Evolutionary conservation across 176 grass and related monocot species (phyloP), one percentile per base, ranked within the genome.

Genomic region (Leersia perrieri): DNA sequence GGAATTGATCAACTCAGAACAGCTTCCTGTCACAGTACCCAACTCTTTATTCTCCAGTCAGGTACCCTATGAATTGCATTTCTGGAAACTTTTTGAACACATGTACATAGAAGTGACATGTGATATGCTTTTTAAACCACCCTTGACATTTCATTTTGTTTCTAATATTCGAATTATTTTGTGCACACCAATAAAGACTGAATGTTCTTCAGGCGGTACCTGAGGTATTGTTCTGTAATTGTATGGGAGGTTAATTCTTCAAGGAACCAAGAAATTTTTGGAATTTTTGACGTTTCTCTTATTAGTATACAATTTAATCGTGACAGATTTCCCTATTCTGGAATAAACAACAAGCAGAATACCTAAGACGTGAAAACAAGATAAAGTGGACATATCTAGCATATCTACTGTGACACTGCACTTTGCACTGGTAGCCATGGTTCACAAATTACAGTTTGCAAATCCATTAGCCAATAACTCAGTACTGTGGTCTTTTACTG

Each of bases 31-130:
- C 70, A 90, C 94, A 81, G 92, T 98, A 55, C 96, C 96, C 57
- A 98, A 98, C 39, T 98, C 96, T 69, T 42, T 98, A 58, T 98
- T 98, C 75, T 90, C 92, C 63, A 98, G 96, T 84, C 96, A 98
- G 92, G 96, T 98, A 82, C 25, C 23, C 22, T 66, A 83, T 57
- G 38, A 18, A 47, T 82, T 70, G 44, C 45, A 7, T 44, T 60
- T 18, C 72, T 69, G 11, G 23, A 74, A 66, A 61, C 67, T 65
- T 83, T 49, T 61, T 60, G 34, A 40, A 51, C 35, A 3, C 26
- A 20, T 66, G 4, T 66, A 64, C 18, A 40, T 64, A n/a, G 7
- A 13, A 7, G 0, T 70, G 23, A 30, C 70, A 78, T 44, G 16
- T 23, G 57, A 58, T 65, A 29, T 73, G 22, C 30, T 28, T 84